Base-by-base conservation (phyloP, 805 yeast genomes). In the Pichia deserticola region DNA sequence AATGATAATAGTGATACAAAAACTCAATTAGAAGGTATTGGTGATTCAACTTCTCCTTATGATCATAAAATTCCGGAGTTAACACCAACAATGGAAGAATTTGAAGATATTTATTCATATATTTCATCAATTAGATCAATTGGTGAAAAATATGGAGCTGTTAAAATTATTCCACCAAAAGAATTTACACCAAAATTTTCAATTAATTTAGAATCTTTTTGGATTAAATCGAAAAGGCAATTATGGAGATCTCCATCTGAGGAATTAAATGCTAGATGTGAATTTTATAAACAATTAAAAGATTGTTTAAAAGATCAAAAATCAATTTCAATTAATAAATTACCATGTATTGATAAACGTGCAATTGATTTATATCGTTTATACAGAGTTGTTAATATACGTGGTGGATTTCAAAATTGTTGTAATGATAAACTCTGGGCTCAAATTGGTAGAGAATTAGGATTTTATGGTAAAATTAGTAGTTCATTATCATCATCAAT, bases 371-470 rank as follows among this genome's bases (percentile, higher is more conserved):
- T 86, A 36, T 86, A 73, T 62, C 70, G 78, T 40, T 64, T 86
- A 38, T 74, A 77, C 56, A 68, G 75, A 37, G 72, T 79, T 12
- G 93, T 87, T 1, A 68, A 74, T 20, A 60, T 76, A 15, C 70
- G 84, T 52, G 93, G 93, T 20, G 95, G 95, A 0, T 81, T 73
- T 60, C 71, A 72, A 10, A 71, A 66, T 10, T 89, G 87, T n/a
- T 77, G 84, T 42, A 64, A 74, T 49, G 76, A 75, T 49, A 84
- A 85, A 58, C 70, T 79, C 42, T 88, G 96, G 96, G 89, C 89
- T 1, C 89, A 85, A 59, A 76, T 88, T 9, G 92, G 92, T 12
- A 72, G 89, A 48, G 95, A 86, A 57, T 67, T 88, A 45, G 95
- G 95, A 0, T 85, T 82, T 61, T 75, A 79, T 34, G 89, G 88